Conservation (phyloP, 1,284 basidiomycete genomes). For the Vanrija humicola region DNA sequence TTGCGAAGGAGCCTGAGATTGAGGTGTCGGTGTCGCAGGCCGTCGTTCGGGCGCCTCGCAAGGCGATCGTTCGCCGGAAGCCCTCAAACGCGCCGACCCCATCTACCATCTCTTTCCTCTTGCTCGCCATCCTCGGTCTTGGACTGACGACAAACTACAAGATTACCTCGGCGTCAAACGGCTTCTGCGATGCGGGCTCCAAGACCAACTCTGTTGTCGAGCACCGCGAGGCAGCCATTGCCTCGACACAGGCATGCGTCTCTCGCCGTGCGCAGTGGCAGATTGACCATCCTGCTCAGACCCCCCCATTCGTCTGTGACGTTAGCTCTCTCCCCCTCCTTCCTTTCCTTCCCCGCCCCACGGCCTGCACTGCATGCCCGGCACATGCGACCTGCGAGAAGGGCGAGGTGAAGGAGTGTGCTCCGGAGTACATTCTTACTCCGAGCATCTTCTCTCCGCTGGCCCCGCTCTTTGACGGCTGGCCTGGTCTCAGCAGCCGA, state of each 20-base stretch:
- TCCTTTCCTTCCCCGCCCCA: conserved; percentile 57
- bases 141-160: conserved; percentile 50
- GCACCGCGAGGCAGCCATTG: conserved; percentile 39
- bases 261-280: conserved; percentile 22
- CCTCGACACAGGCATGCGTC: conserved; percentile 60
- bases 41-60: conserved; percentile 1
- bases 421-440: conserved; percentile 65
- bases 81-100: conserved; percentile 14
- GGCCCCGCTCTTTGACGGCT: conserved; percentile 57
- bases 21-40: background rate
- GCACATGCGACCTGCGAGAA: conserved; percentile 67
- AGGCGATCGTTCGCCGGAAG: conserved; percentile 11
- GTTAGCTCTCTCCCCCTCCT: conserved; percentile 54
- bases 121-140: conserved; percentile 51
- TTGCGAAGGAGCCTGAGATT: conserved; percentile 1
- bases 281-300: conserved; percentile 19
- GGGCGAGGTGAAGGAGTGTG: conserved; percentile 63
- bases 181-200: conserved; percentile 72
- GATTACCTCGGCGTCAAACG: conserved; percentile 64
- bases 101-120: conserved; percentile 49
- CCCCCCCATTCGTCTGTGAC: conserved; percentile 25
- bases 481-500: conserved; percentile 72
- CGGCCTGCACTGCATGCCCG: conserved; percentile 79
- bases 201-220: conserved; percentile 61
- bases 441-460: conserved; percentile 31